Evolutionary conservation across 371 early-diverging fungal genomes (phyloP).

Genomic region (Syncephalastrum monosporum): DNA sequence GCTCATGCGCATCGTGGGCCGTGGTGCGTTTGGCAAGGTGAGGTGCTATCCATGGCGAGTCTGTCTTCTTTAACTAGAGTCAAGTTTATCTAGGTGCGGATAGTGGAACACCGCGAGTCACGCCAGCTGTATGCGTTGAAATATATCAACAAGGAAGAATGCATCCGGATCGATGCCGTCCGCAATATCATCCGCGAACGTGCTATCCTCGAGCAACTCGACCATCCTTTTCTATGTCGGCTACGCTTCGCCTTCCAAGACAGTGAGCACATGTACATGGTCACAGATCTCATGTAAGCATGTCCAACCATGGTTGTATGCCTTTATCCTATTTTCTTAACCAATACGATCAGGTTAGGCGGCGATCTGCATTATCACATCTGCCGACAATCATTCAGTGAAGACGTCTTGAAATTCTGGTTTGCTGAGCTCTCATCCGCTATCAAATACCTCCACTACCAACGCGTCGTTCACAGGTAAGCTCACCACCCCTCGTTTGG

Average conservation of each 20-base stretch:
- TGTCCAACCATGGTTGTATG: not conserved
- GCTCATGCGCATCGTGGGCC: slow-evolving; percentile 64
- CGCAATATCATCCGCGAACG: slow-evolving; percentile 82
- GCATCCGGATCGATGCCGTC: slow-evolving; percentile 74
- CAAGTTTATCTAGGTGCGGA: slow-evolving; percentile 57
- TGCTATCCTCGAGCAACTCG: slow-evolving; percentile 72
- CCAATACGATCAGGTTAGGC: slow-evolving; percentile 59
- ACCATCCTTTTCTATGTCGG: slow-evolving; percentile 78
- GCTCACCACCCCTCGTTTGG: not conserved
- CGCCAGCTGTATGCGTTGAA: slow-evolving; percentile 77
- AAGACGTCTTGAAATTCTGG: slow-evolving; percentile 75
- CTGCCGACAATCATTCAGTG: slow-evolving; percentile 63
- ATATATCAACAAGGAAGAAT: slow-evolving; percentile 80
- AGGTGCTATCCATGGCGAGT: not conserved
- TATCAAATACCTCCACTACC: slow-evolving; percentile 75
- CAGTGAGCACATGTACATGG: slow-evolving; percentile 83
- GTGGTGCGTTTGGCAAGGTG: slow-evolving; percentile 82
- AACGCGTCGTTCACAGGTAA: slow-evolving; percentile 74
- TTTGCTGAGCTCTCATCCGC: slow-evolving; percentile 77
- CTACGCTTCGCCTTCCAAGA: slow-evolving; percentile 87
- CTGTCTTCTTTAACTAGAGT: slow-evolving; percentile 14
- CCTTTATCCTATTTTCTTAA: slow-evolving; percentile 19
- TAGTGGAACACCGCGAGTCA: slow-evolving; percentile 70
- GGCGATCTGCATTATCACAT: slow-evolving; percentile 85
- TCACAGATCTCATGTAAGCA: slow-evolving; percentile 76